Conservation (phyloP, 805 yeast species). For the Maudiozyma pseudohumilis region DNA sequence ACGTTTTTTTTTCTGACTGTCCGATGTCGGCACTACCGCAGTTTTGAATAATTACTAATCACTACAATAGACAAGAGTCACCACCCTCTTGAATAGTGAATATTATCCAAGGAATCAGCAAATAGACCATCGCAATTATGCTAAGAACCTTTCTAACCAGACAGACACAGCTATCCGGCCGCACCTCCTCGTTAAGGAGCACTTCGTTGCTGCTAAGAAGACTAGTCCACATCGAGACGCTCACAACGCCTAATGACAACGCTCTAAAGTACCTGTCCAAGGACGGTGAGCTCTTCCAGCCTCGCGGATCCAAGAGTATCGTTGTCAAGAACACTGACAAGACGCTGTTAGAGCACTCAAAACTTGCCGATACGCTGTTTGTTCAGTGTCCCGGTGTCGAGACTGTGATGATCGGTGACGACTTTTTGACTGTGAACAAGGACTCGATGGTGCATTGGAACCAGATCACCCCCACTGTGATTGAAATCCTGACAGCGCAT, state of each 20-base stretch:
- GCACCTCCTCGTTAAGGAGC: too few relatives aligned
- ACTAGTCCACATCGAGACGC: slow-evolving; percentile 31
- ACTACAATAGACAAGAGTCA: too few relatives aligned
- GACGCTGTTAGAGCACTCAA: slow-evolving; percentile 37
- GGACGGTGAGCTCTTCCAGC: slow-evolving; percentile 28
- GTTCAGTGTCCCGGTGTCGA: slow-evolving; percentile 42
- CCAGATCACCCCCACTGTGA: slow-evolving; percentile 55
- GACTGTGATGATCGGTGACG: slow-evolving; percentile 63
- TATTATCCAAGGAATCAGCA: too few relatives aligned
- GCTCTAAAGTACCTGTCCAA: slow-evolving; percentile 53
- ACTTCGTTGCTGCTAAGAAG: slow-evolving; percentile 7
- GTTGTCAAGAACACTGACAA: slow-evolving; percentile 28
- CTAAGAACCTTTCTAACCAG: too few relatives aligned
- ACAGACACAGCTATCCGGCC: too few relatives aligned
- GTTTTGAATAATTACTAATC: too few relatives aligned
- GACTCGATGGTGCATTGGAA: slow-evolving; percentile 62
- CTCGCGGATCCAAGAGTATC: slow-evolving; percentile 25
- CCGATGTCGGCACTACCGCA: too few relatives aligned
- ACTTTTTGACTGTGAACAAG: slow-evolving; percentile 65
- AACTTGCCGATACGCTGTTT: slow-evolving; percentile 51
- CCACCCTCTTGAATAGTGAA: too few relatives aligned
- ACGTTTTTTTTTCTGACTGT: too few relatives aligned
- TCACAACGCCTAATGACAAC: slow-evolving; percentile 65
- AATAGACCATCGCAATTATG: too few relatives aligned
- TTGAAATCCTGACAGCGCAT: slow-evolving; percentile 27